A percentile compares a stretch with the other conserved stretches of the same genome.
Evolutionary conservation across 2,329 filamentous ascomycete genomes (phyloP).

Genomic region (Metarhizium rileyi): DNA sequence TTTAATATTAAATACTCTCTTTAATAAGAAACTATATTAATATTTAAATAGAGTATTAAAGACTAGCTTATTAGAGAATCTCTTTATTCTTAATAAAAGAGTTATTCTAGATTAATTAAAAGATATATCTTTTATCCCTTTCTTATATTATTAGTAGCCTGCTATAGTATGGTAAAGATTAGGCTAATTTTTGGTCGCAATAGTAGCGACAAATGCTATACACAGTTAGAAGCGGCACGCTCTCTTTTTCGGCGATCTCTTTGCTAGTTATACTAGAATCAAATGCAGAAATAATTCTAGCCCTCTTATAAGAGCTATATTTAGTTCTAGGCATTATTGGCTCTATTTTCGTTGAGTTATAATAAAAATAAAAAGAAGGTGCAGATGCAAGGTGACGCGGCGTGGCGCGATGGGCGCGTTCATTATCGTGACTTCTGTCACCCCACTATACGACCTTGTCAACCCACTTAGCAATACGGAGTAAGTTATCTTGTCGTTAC

Average conservation of each 20-base stretch:
- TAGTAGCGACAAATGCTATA: no score
- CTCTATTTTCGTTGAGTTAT: neutral
- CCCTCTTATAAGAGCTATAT: neutral
- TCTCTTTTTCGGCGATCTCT: no score
- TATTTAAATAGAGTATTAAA: constrained; percentile 1
- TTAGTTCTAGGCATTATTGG: neutral
- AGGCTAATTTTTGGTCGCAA: no score
- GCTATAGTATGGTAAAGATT: no score
- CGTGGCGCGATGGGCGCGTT: neutral
- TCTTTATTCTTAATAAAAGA: constrained; percentile 5
- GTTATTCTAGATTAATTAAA: constrained; percentile 2
- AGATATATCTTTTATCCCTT: constrained; percentile 5
- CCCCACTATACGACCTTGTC: no score
- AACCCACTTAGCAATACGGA: no score
- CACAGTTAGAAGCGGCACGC: neutral
- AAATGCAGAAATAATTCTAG: neutral
- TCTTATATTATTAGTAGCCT: no score
- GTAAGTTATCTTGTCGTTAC: no score
- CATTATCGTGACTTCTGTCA: neutral
- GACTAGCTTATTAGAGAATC: neutral
- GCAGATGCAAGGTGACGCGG: neutral
- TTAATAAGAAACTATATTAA: constrained; percentile 5
- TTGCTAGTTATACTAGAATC: no score
- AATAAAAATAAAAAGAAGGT: neutral
- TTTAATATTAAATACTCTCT: constrained; percentile 3